Base-by-base conservation (phyloP, 441 rosid species). In the Mallotus japonicus region DNA sequence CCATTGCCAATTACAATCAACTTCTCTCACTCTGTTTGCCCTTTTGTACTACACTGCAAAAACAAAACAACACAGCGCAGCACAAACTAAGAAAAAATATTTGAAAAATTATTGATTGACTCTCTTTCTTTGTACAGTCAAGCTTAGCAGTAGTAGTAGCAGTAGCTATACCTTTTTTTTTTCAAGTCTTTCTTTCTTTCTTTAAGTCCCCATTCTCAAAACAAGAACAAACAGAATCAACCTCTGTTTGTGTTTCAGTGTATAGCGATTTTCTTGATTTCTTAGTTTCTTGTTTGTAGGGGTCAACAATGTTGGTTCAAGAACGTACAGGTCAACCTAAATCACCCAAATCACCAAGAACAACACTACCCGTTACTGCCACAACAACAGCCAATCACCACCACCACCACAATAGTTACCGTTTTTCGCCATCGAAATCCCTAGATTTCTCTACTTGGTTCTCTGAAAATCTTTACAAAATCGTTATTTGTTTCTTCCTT, bases 361-460 rank as follows among this genome's bases (percentile, higher is more conserved):
- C 75, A 20, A 56, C 60, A 56, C 60, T 56, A 10, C 68, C 83
- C 9, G 82, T 87, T 6, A 80, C 90, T 24, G 3, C 32, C 32
- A 28, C 32, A 28, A 2, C 32, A 28, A 28, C 3, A 28, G 49
- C 44, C 47, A 62, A 62, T 24, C 83, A 76, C 56, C 73, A 59
- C 32, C 73, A 59, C 32, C 81, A 72, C 49, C 81, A 72, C 37
- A 76, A 63, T 12, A 69, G 54, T 42, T 80, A 80, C 75, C 88
- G 90, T 19, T 85, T 88, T 78, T 62, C 85, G 61, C 86, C 86
- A 28, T 57, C 90, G 44, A 89, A 87, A 78, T 86, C 83, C 73
- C 91, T 93, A 55, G 96, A 92, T 80, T 87, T 92, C 85, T 85
- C 92, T 32, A 79, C 91, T n/a, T 93, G 93, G 94, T 79, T 82